Conservation (phyloP, 345 rosid genomes). For the Luvunga scandens region DNA sequence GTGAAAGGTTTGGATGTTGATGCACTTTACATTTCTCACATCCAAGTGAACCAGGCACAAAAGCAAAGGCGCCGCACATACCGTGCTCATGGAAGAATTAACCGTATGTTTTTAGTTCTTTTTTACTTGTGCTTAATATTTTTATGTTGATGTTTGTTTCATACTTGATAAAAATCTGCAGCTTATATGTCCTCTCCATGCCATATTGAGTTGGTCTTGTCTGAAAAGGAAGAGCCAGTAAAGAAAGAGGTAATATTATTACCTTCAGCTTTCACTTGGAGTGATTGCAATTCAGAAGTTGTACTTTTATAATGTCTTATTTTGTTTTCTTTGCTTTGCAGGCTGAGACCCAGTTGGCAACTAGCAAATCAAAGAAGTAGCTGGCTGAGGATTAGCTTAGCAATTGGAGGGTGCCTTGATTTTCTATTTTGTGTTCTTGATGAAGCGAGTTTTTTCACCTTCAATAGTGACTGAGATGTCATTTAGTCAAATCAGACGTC, state of each 20-base stretch:
- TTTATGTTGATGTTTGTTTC: background rate
- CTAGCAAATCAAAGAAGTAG: slow-evolving; percentile 73
- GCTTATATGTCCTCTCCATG: slow-evolving; percentile 99
- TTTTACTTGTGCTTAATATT: background rate
- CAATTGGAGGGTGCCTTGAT: background rate
- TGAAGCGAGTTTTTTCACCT: slow-evolving; percentile 20
- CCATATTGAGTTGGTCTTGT: slow-evolving; percentile 83
- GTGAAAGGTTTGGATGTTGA: slow-evolving; percentile 98
- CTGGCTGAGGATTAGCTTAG: background rate
- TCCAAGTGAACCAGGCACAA: slow-evolving; percentile 95
- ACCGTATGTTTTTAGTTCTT: slow-evolving; percentile 47
- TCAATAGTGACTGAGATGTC: slow-evolving; percentile 20
- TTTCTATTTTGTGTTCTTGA: background rate
- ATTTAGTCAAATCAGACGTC: slow-evolving; percentile 20
- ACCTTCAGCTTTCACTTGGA: too few relatives aligned
- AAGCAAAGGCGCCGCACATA: slow-evolving; percentile 97
- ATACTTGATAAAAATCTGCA: slow-evolving; percentile 11
- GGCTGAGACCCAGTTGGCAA: slow-evolving; percentile 87
- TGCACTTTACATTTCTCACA: slow-evolving; percentile 73
- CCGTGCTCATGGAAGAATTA: slow-evolving; percentile 97
- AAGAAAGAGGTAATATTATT: slow-evolving; percentile 73
- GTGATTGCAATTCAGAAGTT: too few relatives aligned
- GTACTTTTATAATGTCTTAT: background rate
- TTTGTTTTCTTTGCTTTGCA: slow-evolving; percentile 21
- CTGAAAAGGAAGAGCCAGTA: slow-evolving; percentile 94